A percentile compares a stretch with the other conserved stretches of the same genome.
These are phyloP conservation scores for Epithele typhae DNA, from an alignment of 768 basidiomycete genomes.

Conservation along the genomic window DNA sequence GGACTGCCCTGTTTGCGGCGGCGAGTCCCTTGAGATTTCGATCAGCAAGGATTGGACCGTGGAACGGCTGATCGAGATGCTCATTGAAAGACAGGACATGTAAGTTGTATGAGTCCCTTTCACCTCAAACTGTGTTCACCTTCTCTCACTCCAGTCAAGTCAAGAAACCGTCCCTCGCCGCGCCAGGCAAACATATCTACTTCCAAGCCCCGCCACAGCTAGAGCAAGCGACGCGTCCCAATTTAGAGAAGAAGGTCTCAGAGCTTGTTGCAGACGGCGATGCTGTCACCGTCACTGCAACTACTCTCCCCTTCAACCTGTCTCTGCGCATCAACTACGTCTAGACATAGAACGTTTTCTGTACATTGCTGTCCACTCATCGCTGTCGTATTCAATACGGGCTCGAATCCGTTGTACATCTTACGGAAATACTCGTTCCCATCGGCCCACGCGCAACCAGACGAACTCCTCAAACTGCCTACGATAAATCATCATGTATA, in stretches of 20 bases:
- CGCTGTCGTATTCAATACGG: background rate
- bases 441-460: no score
- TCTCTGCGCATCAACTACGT: slow-evolving; percentile 60
- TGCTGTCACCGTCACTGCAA: slow-evolving; percentile 86
- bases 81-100: slow-evolving; percentile 89
- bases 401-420: background rate
- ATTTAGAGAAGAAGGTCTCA: slow-evolving; percentile 79
- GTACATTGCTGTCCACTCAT: background rate
- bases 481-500: background rate
- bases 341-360: slow-evolving; percentile 25
- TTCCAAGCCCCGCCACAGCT: slow-evolving; percentile 92
- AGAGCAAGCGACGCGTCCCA: slow-evolving; percentile 84
- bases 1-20: slow-evolving; percentile 97
- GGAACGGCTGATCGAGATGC: slow-evolving; percentile 82
- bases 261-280: slow-evolving; percentile 77
- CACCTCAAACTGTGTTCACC: background rate
- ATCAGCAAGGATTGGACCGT: slow-evolving; percentile 74
- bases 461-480: background rate
- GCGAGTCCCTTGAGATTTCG: slow-evolving; percentile 72
- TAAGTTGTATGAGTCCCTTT: slow-evolving; percentile 35
- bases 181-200: slow-evolving; percentile 74
- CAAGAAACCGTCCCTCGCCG: slow-evolving; percentile 90
- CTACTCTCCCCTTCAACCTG: slow-evolving; percentile 82
- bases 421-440: background rate
- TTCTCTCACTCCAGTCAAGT: slow-evolving; percentile 65